Evolutionary conservation across 495 filamentous ascomycete species (phyloP), one percentile per base, ranked within the genome.

Genomic region (Tuber magnatum): DNA sequence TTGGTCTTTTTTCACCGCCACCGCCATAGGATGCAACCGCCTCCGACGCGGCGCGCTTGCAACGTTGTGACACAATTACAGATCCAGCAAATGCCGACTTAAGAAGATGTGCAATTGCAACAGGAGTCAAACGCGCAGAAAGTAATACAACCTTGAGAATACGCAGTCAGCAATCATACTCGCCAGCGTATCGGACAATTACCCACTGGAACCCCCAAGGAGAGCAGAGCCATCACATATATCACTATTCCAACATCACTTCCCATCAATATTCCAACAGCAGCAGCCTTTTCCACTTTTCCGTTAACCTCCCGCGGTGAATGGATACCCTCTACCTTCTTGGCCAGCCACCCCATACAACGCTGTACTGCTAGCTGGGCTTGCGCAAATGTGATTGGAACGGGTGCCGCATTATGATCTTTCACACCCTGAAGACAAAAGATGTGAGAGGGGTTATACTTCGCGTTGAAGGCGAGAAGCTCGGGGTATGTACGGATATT

Each of bases 21-120:
- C 24, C 72, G 22, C 68, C 75, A 38, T 73, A 81, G 22, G 70
- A 85, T 51, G 80, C 73, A 0, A 86, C 77, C 7, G 86, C 76
- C 69, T 80, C 78, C 20, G 43, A 46, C 10, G 74, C 77, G 16
- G 71, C 48, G 40, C 77, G 77, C 16, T 71, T 48, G 74, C 77
- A 79, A 35, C 78, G 77, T 12, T 77, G 38, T 3, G 78, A 80
- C 22, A 80, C 78, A 9, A 80, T 38, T 0, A 80, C n/a, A 10
- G 77, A 51, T 28, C 77, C 77, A 20, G 78, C 78, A 24, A 71
- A 80, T 68, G 78, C 77, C n/a, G 43, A 61, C 70, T 80, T 80
- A 68, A 80, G 74, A 7, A 80, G 78, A 56, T 80, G 78, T 8
- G 74, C 77, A n/a, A 80, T 80, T 69, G 78, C 78, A 41, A 72